phyloP scores from a whole-genome alignment of 176 grass and related monocot genomes.

The Oropetium thomaeum region DNA sequence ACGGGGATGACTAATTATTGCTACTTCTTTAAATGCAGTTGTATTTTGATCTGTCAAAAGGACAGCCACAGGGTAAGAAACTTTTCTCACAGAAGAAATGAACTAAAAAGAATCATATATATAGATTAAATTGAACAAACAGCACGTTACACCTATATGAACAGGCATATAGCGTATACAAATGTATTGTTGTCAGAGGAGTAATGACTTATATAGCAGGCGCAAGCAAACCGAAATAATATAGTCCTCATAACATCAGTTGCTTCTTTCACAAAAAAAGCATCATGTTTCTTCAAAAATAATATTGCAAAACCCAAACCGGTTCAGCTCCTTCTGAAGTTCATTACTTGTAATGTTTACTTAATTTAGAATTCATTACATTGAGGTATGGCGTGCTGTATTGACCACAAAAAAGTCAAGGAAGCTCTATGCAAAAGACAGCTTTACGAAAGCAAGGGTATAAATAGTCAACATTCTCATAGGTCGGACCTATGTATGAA shows the following conservation, averaged over 20 bases:
- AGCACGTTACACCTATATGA: neutral
- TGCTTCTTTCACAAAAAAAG: no score
- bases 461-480: neutral
- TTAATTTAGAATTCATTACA: neutral
- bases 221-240: neutral
- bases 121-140: neutral
- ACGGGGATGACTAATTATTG: slow-evolving; percentile 91
- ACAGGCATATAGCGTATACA: slow-evolving; percentile 1
- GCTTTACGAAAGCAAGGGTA: neutral
- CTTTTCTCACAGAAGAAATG: slow-evolving; percentile 6
- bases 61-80: neutral
- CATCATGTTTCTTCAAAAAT: neutral
- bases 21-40: slow-evolving; percentile 94
- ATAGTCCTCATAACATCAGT: neutral
- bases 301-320: neutral
- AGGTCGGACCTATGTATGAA: neutral
- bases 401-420: neutral
- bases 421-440: neutral
- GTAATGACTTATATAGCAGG: neutral
- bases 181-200: neutral
- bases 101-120: slow-evolving; percentile 6
- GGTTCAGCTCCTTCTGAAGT: slow-evolving; percentile 15
- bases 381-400: neutral
- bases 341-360: slow-evolving; percentile 9
- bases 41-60: slow-evolving; percentile 90